phyloP scores from a whole-genome alignment of 2,329 filamentous ascomycete genomes.

The Colletotrichum cereale region DNA sequence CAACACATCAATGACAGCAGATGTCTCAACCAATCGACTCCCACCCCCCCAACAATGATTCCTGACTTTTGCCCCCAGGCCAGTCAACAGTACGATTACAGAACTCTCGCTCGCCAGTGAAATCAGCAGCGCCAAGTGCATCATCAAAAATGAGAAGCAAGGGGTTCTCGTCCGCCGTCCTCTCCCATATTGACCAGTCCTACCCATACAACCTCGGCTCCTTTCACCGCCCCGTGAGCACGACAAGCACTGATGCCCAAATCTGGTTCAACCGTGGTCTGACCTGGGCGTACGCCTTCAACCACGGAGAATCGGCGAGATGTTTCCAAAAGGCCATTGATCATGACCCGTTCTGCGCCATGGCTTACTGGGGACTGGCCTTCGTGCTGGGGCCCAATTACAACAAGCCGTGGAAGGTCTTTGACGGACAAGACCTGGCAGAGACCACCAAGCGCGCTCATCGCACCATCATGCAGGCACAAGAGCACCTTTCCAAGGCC shows the following conservation, averaged over 20 bases:
- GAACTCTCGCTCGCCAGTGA: conserved; percentile 14
- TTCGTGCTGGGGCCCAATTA: conserved; percentile 81
- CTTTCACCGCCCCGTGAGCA: conserved; percentile 68
- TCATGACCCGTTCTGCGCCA: conserved; percentile 66
- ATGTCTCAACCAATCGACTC: conserved; percentile 30
- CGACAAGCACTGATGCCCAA: conserved; percentile 64
- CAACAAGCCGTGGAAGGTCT: conserved; percentile 82
- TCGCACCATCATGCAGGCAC: conserved; percentile 59
- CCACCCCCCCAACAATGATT: conserved; percentile 22
- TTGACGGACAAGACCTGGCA: conserved; percentile 71
- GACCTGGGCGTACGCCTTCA: conserved; percentile 82
- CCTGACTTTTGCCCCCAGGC: conserved; percentile 11
- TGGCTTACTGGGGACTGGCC: conserved; percentile 79
- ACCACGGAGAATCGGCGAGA: conserved; percentile 76
- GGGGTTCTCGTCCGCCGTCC: conserved; percentile 22
- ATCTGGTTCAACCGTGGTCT: conserved; percentile 79
- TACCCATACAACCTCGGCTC: conserved; percentile 73
- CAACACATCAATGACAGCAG: conserved; percentile 27
- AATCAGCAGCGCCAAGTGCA: not conserved
- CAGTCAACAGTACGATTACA: conserved; percentile 4
- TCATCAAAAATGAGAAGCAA: conserved; percentile 35
- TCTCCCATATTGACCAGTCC: conserved; percentile 37
- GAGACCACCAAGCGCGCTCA: conserved; percentile 62
- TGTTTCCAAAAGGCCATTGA: conserved; percentile 74
- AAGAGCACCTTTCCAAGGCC: conserved; percentile 49